phyloP scores from a whole-genome alignment of 805 yeast genomes.

The Pichia rugopelliculosa region DNA sequence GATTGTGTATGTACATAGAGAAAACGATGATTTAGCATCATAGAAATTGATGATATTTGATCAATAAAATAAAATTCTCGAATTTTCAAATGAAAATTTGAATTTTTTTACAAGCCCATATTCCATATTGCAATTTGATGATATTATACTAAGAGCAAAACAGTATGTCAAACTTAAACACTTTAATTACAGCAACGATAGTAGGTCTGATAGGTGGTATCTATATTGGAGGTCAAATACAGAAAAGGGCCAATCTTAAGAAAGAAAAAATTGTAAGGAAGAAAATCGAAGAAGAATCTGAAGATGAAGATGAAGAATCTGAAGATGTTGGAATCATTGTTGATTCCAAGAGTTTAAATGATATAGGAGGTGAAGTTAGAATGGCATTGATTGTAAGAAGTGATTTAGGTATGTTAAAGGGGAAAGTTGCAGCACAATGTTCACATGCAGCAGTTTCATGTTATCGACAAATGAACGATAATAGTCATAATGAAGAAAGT shows the following conservation, averaged over 20 bases:
- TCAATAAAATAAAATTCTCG: too few species aligned
- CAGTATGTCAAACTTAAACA: not conserved
- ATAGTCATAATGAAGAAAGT: conserved; percentile 41
- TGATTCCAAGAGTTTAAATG: conserved; percentile 53
- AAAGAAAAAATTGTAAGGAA: not conserved
- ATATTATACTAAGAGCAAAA: not conserved
- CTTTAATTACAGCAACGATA: not conserved
- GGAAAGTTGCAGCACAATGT: conserved; percentile 96
- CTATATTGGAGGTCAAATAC: not conserved
- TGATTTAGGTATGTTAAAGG: conserved; percentile 88
- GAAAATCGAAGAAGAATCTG: conserved; percentile 12
- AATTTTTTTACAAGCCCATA: too few species aligned
- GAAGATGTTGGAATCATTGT: conserved; percentile 42
- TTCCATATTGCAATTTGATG: too few species aligned
- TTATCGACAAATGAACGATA: conserved; percentile 54
- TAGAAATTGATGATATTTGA: too few species aligned
- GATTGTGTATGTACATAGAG: not conserved
- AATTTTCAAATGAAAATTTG: too few species aligned
- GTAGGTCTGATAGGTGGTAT: conserved; percentile 1
- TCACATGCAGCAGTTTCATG: conserved; percentile 95
- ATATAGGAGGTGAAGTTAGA: conserved; percentile 68
- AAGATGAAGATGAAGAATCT: conserved; percentile 27
- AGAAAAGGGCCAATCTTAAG: not conserved
- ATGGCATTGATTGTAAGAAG: conserved; percentile 86
- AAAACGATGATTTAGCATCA: too few species aligned